Conservation (phyloP, 208 protist genomes). For the Leishmania arabica region DNA sequence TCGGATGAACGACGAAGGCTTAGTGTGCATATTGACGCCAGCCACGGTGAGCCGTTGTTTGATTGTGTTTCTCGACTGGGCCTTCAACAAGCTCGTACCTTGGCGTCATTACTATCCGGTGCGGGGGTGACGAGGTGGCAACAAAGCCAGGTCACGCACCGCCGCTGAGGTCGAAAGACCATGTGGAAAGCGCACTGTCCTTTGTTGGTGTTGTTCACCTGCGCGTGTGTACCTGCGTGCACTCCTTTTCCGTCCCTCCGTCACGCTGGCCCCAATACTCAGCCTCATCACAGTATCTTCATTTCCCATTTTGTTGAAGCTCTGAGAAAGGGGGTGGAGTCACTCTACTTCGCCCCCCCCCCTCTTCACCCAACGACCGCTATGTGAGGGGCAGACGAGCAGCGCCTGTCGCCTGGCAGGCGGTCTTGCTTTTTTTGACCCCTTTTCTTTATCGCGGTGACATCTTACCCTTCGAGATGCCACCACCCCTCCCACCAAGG, state of each 20-base stretch:
- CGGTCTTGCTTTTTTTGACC: not conserved
- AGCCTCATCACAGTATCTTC: not conserved
- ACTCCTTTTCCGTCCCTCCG: too few relatives aligned
- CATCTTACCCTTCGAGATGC: not conserved
- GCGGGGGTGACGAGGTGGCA: slow-evolving; percentile 35
- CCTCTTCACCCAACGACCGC: not conserved
- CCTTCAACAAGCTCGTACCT: slow-evolving; percentile 63
- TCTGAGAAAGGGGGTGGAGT: not conserved
- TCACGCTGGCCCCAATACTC: not conserved
- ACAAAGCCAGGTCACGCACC: not conserved
- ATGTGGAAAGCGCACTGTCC: not conserved
- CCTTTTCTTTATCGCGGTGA: not conserved
- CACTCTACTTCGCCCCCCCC: not conserved
- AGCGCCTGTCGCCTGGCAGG: not conserved
- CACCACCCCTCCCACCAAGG: slow-evolving; percentile 23
- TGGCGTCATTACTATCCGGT: slow-evolving; percentile 73
- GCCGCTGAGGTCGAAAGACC: not conserved
- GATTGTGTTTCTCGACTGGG: slow-evolving; percentile 49
- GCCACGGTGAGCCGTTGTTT: slow-evolving; percentile 48
- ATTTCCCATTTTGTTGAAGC: not conserved
- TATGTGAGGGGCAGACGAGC: not conserved
- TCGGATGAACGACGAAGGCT: slow-evolving; percentile 54
- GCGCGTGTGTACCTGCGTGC: not conserved
- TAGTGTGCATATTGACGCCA: slow-evolving; percentile 64
- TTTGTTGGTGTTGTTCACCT: slow-evolving; percentile 6